Conservation (phyloP, 768 basidiomycete species). For the Russula vinacea region DNA sequence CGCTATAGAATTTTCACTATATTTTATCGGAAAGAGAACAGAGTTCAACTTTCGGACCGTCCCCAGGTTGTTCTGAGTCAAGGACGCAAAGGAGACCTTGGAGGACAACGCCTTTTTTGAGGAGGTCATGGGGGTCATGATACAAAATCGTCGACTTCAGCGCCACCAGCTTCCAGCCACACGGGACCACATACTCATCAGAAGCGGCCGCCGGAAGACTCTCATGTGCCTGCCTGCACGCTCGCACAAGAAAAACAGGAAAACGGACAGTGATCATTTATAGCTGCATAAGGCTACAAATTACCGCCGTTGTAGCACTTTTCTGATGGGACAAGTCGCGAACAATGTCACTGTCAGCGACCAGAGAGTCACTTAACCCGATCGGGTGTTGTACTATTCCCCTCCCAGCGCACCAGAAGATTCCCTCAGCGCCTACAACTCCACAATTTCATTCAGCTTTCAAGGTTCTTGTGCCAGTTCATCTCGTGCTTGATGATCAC, state of each 20-base stretch:
- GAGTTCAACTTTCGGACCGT: constrained; percentile 62
- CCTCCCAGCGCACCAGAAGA: constrained; percentile 15
- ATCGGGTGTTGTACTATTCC: constrained; percentile 18
- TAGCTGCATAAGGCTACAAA: constrained; percentile 32
- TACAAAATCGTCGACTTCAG: constrained; percentile 23
- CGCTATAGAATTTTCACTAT: constrained; percentile 84
- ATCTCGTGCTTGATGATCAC: constrained; percentile 18
- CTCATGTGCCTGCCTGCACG: background rate
- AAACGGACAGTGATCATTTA: background rate
- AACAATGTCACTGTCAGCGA: constrained; percentile 16
- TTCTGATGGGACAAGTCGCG: constrained; percentile 24
- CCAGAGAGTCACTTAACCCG: constrained; percentile 13
- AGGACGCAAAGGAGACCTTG: constrained; percentile 66
- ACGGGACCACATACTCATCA: background rate
- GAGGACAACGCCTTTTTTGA: constrained; percentile 35
- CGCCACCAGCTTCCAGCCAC: constrained; percentile 24
- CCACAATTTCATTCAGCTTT: constrained; percentile 15
- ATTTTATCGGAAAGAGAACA: constrained; percentile 86
- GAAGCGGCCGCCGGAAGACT: constrained; percentile 2
- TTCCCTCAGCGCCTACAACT: constrained; percentile 11
- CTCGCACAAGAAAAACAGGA: constrained; percentile 3
- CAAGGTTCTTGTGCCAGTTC: constrained; percentile 7
- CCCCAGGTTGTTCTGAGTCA: constrained; percentile 82
- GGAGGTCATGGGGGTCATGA: constrained; percentile 36
- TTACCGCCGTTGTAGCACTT: constrained; percentile 3